Conservation (phyloP, 2,329 filamentous ascomycete species). For the Xylariaceae sp. region DNA sequence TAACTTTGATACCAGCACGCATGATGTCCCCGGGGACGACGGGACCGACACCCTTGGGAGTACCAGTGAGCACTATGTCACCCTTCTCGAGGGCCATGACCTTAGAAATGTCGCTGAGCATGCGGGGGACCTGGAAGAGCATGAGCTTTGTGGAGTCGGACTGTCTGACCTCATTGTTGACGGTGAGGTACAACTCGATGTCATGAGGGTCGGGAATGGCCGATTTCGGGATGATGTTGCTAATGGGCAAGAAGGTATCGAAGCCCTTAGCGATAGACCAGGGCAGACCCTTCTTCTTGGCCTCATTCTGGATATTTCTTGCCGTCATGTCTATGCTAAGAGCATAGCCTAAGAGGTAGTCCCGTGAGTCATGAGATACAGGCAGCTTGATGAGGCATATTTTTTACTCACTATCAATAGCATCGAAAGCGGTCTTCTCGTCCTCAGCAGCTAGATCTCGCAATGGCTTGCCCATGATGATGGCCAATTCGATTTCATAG, state of each 20-base stretch:
- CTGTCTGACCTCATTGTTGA: conserved; percentile 77
- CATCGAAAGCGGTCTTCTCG: conserved; percentile 69
- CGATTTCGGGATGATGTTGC: conserved; percentile 73
- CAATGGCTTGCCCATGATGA: conserved; percentile 80
- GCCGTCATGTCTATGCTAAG: conserved; percentile 97
- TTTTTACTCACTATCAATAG: conserved; percentile 67
- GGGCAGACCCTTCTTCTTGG: conserved; percentile 92
- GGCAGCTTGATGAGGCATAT: neutral
- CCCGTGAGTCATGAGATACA: too few species aligned
- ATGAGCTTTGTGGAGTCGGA: conserved; percentile 88
- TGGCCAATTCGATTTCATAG: conserved; percentile 90
- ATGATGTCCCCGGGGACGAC: conserved; percentile 85
- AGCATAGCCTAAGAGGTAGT: conserved; percentile 75
- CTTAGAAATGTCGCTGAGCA: conserved; percentile 85
- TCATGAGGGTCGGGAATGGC: conserved; percentile 83
- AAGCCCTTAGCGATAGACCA: conserved; percentile 98
- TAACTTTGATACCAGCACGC: conserved; percentile 74
- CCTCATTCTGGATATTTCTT: conserved; percentile 91
- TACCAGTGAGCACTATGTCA: conserved; percentile 93
- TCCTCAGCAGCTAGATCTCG: conserved; percentile 73
- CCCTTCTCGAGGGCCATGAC: conserved; percentile 93
- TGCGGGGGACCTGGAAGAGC: conserved; percentile 84
- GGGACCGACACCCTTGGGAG: conserved; percentile 88
- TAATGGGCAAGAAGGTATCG: conserved; percentile 92
- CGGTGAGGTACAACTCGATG: conserved; percentile 77